phyloP scores from a whole-genome alignment of 2,329 filamentous ascomycete species.

The Arthrobotrys entomopaga region DNA sequence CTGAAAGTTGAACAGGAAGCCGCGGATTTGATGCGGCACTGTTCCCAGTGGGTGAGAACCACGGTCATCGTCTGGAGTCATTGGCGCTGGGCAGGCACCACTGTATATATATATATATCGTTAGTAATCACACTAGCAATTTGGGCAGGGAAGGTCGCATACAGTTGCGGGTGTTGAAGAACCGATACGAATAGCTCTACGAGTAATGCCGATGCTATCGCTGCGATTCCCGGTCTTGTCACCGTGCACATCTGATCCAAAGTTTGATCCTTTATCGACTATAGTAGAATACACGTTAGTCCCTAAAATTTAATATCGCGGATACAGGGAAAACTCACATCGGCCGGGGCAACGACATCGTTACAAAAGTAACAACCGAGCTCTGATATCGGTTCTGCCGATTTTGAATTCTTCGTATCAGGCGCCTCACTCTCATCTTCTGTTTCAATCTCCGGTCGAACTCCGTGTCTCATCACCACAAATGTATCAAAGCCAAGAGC shows the following conservation, averaged over 20 bases:
- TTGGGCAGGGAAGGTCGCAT: conserved; percentile 1
- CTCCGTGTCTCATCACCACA: conserved; percentile 94
- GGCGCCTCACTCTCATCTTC: conserved; percentile 49
- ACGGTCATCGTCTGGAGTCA: conserved; percentile 62
- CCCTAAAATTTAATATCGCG: conserved; percentile 22
- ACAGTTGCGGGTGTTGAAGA: conserved; percentile 81
- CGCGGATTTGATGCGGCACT: conserved; percentile 82
- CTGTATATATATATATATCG: conserved; percentile 26
- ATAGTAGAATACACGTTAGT: conserved; percentile 30
- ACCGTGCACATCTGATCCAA: conserved; percentile 98
- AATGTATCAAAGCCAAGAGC: conserved; percentile 96
- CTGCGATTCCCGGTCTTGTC: conserved; percentile 88
- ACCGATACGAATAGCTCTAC: conserved; percentile 90
- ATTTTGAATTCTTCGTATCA: conserved; percentile 62
- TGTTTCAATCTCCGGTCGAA: conserved; percentile 69
- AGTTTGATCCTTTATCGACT: conserved; percentile 94
- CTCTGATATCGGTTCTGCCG: conserved; percentile 66
- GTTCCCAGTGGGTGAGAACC: conserved; percentile 73
- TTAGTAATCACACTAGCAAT: conserved; percentile 6
- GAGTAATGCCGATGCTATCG: conserved; percentile 88
- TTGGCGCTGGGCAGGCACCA: conserved; percentile 58
- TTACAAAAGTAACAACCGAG: conserved; percentile 99
- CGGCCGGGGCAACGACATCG: conserved; percentile 91
- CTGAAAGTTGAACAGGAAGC: conserved; percentile 78
- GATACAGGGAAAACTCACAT: conserved; percentile 71